Evolutionary conservation across 352 stramenopile species (phyloP), one percentile per base, ranked within the genome.

Genomic region (Phytophthora meadii): DNA sequence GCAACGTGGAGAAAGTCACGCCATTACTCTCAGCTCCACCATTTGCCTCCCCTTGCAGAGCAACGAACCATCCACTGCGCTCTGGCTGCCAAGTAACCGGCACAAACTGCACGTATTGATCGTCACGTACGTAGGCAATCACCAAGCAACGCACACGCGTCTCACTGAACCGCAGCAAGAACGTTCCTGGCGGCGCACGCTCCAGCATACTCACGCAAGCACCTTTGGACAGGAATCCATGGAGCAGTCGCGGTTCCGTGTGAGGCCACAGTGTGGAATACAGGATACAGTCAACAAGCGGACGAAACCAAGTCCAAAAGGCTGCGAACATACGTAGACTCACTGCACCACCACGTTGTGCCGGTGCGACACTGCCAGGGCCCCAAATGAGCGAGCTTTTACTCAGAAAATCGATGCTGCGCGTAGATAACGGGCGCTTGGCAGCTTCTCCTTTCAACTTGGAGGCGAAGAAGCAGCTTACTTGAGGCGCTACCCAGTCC

Each of bases 151-250:
- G 76, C 12, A 77, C 34, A 3, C 81, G 65, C 2, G 84, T 94
- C 63, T 96, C 86, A 49, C 86, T 94, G 56, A 94, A 91, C 9
- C 86, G 79, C 36, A 96, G 19, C 30, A 96, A 56, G 48, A 94
- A 96, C 10, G 86, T 94, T 0, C 88, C 88, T 7, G 84, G 71
- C 8, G 82, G 81, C 1, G 82, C 83, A 19, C 71, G 69, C 67
- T 88, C 67, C 0, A 95, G 72, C 83, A 93, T 96, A 27, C 81
- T 83, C 6, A 90, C 76, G 11, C 81, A 92, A 4, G 83, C 66
- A n/a, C 83, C 83, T 61, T 96, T 94, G 50, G 86, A 94, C 8
- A 94, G 61, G 45, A 96, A 93, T 25, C 86, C 86, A 54, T 93
- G 86, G 17, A 96, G 69, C 24, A 96, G 72, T 0, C 83, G 78